phyloP scores from a whole-genome alignment of 75 land plant species.

The Adiantum capillusveneris region DNA sequence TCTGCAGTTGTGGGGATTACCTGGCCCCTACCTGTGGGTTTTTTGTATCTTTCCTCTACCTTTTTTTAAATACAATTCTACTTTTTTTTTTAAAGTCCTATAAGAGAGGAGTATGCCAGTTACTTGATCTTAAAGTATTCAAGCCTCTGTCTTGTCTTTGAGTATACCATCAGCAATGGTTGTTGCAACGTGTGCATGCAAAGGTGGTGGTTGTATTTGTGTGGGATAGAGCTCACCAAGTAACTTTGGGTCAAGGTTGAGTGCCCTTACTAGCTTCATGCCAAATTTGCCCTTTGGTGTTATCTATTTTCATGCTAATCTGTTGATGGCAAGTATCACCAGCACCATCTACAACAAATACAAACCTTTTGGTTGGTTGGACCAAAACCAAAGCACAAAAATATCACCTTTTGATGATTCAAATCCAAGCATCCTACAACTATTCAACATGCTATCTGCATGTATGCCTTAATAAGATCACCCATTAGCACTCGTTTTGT shows the following conservation, averaged over 20 bases:
- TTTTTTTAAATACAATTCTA: too few relatives aligned
- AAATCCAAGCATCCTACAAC: too few relatives aligned
- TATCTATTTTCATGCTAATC: slow-evolving; percentile 26
- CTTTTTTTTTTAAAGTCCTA: too few relatives aligned
- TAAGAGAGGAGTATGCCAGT: neutral
- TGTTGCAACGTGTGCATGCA: too few relatives aligned
- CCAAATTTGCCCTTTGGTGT: slow-evolving; percentile 26
- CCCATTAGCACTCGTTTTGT: slow-evolving; percentile 21
- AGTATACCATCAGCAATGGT: neutral
- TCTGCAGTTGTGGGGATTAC: too few relatives aligned
- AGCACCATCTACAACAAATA: slow-evolving; percentile 21
- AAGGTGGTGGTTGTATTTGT: neutral
- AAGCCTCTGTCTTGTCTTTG: neutral
- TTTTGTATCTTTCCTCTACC: too few relatives aligned
- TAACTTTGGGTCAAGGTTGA: slow-evolving; percentile 31
- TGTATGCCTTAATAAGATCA: slow-evolving; percentile 35
- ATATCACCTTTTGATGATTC: too few relatives aligned
- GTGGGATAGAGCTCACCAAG: slow-evolving; percentile 30
- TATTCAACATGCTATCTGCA: slow-evolving; percentile 18
- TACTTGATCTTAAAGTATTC: neutral
- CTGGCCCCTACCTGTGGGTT: too few relatives aligned
- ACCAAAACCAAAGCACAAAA: too few relatives aligned
- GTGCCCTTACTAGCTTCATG: slow-evolving; percentile 20
- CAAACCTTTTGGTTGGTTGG: neutral
- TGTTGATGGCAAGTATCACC: slow-evolving; percentile 24